Conservation (phyloP, 2,329 filamentous ascomycete genomes). For the Aspergillus sp. region DNA sequence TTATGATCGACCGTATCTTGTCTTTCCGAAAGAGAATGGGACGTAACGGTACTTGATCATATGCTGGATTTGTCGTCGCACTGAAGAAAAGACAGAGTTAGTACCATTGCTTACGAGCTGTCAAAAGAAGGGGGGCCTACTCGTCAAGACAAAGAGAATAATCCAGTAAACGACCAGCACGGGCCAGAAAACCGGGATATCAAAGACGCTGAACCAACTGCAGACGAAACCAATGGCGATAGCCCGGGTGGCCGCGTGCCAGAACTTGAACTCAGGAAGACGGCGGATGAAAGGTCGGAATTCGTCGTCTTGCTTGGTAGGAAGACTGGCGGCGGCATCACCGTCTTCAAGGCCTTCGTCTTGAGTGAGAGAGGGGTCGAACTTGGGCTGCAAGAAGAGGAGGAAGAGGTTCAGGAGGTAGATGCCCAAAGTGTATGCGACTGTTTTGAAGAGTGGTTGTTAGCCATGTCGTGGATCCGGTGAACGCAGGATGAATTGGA, state of each 20-base stretch:
- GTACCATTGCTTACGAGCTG: not conserved
- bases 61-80: conserved; percentile 99
- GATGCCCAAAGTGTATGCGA: conserved; percentile 95
- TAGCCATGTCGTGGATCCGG: conserved; percentile 1
- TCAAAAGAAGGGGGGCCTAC: conserved; percentile 51
- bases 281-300: conserved; percentile 96
- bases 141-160: conserved; percentile 91
- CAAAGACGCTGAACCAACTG: conserved; percentile 91
- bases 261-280: conserved; percentile 99
- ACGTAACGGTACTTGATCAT: conserved; percentile 99
- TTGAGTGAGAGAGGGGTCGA: conserved; percentile 91
- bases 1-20: conserved; percentile 57
- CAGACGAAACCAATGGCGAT: conserved; percentile 78
- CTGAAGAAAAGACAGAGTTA: conserved; percentile 41
- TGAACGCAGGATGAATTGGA: too few relatives aligned
- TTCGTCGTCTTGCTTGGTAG: conserved; percentile 94
- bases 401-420: conserved; percentile 99
- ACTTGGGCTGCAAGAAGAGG: conserved; percentile 96
- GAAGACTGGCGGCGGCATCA: conserved; percentile 66
- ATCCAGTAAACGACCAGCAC: conserved; percentile 98
- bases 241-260: conserved; percentile 90
- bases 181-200: conserved; percentile 98
- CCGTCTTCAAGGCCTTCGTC: conserved; percentile 98
- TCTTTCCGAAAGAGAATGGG: conserved; percentile 87
- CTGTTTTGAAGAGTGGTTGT: conserved; percentile 41